These are phyloP conservation scores for Ogataea angusta DNA, from an alignment of 805 yeast genomes.

Conservation along the genomic window DNA sequence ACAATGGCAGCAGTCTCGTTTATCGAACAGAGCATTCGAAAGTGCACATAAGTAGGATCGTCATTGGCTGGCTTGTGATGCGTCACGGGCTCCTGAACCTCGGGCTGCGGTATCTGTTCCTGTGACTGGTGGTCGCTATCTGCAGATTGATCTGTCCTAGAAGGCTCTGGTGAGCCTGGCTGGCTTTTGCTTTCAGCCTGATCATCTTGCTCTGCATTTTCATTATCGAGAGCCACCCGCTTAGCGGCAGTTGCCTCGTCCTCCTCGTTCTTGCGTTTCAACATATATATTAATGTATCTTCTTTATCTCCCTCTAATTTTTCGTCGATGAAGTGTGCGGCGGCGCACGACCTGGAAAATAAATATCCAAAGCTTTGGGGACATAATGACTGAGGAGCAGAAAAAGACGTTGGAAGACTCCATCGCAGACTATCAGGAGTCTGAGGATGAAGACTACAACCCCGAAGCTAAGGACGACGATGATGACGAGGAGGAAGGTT, in stretches of 20 bases:
- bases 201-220: constrained; percentile 43
- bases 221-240: constrained; percentile 69
- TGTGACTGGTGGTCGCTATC: constrained; percentile 3
- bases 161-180: constrained; percentile 39
- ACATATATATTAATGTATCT: constrained; percentile 24
- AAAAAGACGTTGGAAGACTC: constrained; percentile 18
- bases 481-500: constrained; percentile 36
- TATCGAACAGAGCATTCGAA: constrained; percentile 72
- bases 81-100: not conserved
- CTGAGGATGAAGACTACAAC: constrained; percentile 57
- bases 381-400: constrained; percentile 8
- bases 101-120: constrained; percentile 2
- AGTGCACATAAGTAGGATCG: constrained; percentile 60
- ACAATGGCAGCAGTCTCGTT: constrained; percentile 74
- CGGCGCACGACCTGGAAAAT: constrained; percentile 7
- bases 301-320: constrained; percentile 7
- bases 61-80: constrained; percentile 30
- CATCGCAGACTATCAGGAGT: constrained; percentile 48
- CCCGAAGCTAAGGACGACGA: constrained; percentile 37
- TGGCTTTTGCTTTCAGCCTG: constrained; percentile 35
- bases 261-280: constrained; percentile 72
- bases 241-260: constrained; percentile 53
- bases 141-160: not conserved
- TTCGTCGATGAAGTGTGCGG: constrained; percentile 1
- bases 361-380: not conserved